A percentile compares a stretch with the other conserved stretches of the same genome.
Conservation (phyloP, 345 rosid genomes). For the Salix exigua region DNA sequence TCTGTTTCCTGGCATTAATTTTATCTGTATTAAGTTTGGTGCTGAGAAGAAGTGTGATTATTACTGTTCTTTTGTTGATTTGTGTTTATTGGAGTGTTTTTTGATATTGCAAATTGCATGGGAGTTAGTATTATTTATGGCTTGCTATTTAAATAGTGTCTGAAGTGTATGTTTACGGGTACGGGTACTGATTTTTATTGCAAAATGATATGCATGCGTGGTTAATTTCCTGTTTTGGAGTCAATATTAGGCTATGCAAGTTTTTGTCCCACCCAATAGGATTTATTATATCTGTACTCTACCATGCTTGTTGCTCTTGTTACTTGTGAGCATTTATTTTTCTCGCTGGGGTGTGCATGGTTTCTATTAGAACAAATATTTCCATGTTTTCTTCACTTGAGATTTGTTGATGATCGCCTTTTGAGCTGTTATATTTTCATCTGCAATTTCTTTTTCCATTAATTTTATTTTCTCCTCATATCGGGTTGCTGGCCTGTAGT, state of each 20-base stretch:
- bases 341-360: not conserved
- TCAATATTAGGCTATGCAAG: not conserved
- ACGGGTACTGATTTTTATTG: conserved; percentile 6
- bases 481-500: conserved; percentile 41
- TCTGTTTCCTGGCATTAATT: conserved; percentile 15
- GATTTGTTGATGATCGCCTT: not conserved
- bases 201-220: conserved; percentile 1
- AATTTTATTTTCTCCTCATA: not conserved
- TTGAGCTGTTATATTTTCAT: not conserved
- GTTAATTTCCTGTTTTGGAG: not conserved
- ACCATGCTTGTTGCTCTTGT: not conserved
- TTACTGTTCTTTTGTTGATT: not conserved
- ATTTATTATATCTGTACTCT: not conserved
- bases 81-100: not conserved
- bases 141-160: not conserved
- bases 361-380: not conserved
- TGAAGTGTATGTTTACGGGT: not conserved
- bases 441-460: not conserved
- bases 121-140: conserved; percentile 11
- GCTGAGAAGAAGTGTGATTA: not conserved
- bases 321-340: conserved; percentile 2
- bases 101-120: not conserved
- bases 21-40: not conserved
- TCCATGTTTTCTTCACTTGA: not conserved
- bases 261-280: not conserved